phyloP scores from a whole-genome alignment of 129 eudicot species.

The Tanacetum coccineum region DNA sequence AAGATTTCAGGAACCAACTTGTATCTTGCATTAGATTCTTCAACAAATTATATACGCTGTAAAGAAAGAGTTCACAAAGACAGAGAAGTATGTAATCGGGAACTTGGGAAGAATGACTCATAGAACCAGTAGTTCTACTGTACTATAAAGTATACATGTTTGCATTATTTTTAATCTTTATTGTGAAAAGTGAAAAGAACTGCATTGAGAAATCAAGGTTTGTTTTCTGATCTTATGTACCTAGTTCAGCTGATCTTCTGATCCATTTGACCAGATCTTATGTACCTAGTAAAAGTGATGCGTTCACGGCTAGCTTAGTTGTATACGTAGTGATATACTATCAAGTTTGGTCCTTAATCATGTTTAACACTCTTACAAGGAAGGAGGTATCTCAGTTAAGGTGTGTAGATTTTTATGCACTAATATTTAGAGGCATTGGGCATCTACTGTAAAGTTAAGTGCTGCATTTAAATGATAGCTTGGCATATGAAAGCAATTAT shows the following conservation, averaged over 20 bases:
- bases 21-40: background rate
- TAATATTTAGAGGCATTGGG: no score
- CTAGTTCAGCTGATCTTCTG: background rate
- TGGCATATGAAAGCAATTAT: no score
- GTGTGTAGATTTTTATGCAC: no score
- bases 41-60: background rate
- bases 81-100: background rate
- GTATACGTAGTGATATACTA: no score
- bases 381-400: no score
- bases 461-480: no score
- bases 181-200: background rate
- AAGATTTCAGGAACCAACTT: background rate
- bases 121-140: background rate
- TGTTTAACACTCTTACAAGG: no score
- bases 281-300: no score
- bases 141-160: background rate
- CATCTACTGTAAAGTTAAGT: no score
- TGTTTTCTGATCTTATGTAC: background rate
- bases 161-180: background rate
- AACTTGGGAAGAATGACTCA: background rate
- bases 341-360: no score
- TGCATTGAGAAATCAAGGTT: background rate
- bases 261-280: no score
- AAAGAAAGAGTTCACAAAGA: background rate
- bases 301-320: no score